A percentile compares a stretch with the other conserved stretches of the same genome.
Conservation (phyloP, 768 basidiomycete genomes). For the Piloderma croceum region DNA sequence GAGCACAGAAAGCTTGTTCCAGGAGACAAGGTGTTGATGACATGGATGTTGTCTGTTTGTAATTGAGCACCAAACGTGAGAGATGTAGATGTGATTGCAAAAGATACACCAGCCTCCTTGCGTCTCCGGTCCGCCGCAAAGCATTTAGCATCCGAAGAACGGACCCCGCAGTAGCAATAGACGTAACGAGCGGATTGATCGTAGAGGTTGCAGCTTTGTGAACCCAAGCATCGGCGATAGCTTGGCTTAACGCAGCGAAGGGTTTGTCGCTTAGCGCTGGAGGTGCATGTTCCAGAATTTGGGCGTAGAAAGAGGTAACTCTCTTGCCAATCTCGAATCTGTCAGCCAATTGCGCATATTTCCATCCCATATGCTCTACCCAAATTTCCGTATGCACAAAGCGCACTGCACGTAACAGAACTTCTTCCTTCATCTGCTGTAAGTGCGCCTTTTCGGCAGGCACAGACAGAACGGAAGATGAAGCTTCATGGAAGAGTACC, state of each 20-base stretch:
- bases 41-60: constrained; percentile 47
- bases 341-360: constrained; percentile 74
- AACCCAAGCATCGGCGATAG: constrained; percentile 66
- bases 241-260: constrained; percentile 54
- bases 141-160: constrained; percentile 55
- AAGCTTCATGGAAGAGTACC: constrained; percentile 69
- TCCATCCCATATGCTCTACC: constrained; percentile 83
- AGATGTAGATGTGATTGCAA: constrained; percentile 64
- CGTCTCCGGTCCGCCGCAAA: constrained; percentile 65
- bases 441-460: constrained; percentile 54
- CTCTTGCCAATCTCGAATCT: constrained; percentile 77
- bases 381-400: constrained; percentile 87
- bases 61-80: constrained; percentile 54
- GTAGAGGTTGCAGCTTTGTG: constrained; percentile 72
- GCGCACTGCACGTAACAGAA: constrained; percentile 66
- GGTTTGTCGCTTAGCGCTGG: constrained; percentile 49
- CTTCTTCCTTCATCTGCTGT: constrained; percentile 76
- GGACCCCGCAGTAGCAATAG: constrained; percentile 56
- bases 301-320: constrained; percentile 60
- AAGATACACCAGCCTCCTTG: constrained; percentile 59
- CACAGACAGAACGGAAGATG: constrained; percentile 42
- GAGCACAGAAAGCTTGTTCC: constrained; percentile 71
- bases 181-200: constrained; percentile 72
- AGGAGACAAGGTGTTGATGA: constrained; percentile 44
- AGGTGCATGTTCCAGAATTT: constrained; percentile 59